These are phyloP conservation scores for Zygosaccharomyces siamensis DNA, from an alignment of 805 yeast genomes.

Conservation along the genomic window DNA sequence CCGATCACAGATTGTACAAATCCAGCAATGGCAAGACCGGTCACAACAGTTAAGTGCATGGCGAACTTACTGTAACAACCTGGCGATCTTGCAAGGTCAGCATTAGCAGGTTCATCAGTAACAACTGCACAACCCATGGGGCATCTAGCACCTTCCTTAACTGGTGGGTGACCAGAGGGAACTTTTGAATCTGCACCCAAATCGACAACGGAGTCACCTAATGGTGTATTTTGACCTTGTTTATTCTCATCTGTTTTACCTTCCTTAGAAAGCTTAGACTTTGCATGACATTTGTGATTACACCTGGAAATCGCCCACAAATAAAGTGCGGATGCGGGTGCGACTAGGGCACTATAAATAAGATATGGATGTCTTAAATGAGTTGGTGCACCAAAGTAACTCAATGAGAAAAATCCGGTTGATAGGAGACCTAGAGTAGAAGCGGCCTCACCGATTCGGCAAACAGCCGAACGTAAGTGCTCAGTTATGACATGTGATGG, in stretches of 20 bases:
- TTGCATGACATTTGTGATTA: slow-evolving; percentile 10
- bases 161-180: slow-evolving; percentile 15
- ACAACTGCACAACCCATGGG: slow-evolving; percentile 17
- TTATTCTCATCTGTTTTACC: background rate
- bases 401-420: slow-evolving; percentile 47
- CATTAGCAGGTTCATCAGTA: slow-evolving; percentile 10
- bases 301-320: slow-evolving; percentile 17
- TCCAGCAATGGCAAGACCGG: slow-evolving; percentile 20
- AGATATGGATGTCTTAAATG: slow-evolving; percentile 68
- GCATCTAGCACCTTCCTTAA: slow-evolving; percentile 13
- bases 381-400: slow-evolving; percentile 51
- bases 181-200: slow-evolving; percentile 17
- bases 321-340: slow-evolving; percentile 21
- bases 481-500: slow-evolving; percentile 18
- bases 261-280: background rate
- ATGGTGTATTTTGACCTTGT: slow-evolving; percentile 6
- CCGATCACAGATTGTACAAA: slow-evolving; percentile 32
- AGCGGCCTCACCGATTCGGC: slow-evolving; percentile 22
- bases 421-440: slow-evolving; percentile 44
- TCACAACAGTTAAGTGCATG: slow-evolving; percentile 17
- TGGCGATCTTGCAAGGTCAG: slow-evolving; percentile 9
- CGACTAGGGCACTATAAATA: slow-evolving; percentile 46
- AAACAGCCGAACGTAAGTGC: slow-evolving; percentile 19
- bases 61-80: slow-evolving; percentile 13
- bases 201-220: slow-evolving; percentile 29